phyloP scores from a whole-genome alignment of 148 eudicot species.

The Rhododendron ferrugineum region DNA sequence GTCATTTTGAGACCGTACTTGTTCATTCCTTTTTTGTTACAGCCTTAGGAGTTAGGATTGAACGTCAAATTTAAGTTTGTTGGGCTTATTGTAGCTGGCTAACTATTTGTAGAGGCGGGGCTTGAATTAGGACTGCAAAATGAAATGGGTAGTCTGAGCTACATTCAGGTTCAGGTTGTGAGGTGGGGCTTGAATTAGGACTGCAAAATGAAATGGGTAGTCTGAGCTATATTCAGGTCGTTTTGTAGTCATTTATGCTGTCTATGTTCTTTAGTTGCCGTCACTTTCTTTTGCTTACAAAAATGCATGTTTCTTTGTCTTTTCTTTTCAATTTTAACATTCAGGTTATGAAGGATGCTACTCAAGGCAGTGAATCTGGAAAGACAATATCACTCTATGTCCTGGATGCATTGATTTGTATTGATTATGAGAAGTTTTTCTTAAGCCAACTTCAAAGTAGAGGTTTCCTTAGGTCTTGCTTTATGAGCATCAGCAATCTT shows the following conservation, averaged over 20 bases:
- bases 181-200: constrained; percentile 1
- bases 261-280: constrained; percentile 10
- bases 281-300: neutral
- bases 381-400: constrained; percentile 79
- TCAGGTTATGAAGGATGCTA: constrained; percentile 86
- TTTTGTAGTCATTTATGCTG: neutral
- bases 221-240: neutral
- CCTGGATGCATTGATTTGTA: constrained; percentile 74
- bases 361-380: constrained; percentile 93
- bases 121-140: neutral
- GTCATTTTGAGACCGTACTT: neutral
- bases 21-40: neutral
- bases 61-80: neutral
- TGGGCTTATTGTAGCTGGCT: neutral
- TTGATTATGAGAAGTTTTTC: constrained; percentile 92
- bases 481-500: constrained; percentile 71
- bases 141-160: neutral
- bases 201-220: neutral
- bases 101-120: neutral
- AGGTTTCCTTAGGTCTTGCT: constrained; percentile 92
- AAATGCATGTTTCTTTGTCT: neutral
- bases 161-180: neutral
- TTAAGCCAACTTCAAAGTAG: constrained; percentile 90
- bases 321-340: neutral
- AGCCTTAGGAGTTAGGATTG: neutral